Conservation (phyloP, 345 rosid genomes). For the Corymbia maculata region DNA sequence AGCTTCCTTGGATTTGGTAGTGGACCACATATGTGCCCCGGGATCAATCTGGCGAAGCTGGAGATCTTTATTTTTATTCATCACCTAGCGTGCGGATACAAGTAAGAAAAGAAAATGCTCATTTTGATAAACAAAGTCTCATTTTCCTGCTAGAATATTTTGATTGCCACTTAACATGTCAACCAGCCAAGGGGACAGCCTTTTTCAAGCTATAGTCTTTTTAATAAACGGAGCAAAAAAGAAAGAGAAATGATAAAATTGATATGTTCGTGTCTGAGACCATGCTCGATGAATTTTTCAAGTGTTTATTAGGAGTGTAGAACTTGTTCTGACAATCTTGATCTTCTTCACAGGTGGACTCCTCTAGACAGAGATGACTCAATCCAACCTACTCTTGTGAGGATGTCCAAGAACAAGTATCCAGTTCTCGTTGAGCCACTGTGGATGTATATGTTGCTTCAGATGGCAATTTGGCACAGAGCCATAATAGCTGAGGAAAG, state of each 20-base stretch:
- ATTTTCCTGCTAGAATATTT: background rate
- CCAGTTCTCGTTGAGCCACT: slow-evolving; percentile 32
- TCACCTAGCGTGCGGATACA: slow-evolving; percentile 49
- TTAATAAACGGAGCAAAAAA: background rate
- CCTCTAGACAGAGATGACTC: slow-evolving; percentile 43
- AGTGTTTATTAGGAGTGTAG: background rate
- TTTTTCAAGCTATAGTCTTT: background rate
- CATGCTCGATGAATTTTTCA: background rate
- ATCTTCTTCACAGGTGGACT: slow-evolving; percentile 32
- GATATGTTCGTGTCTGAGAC: background rate
- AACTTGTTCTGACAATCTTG: background rate
- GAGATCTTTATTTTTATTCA: slow-evolving; percentile 59
- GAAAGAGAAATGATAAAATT: no score
- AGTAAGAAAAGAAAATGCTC: slow-evolving; percentile 3
- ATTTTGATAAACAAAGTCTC: background rate
- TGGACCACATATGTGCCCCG: slow-evolving; percentile 65
- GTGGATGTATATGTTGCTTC: background rate
- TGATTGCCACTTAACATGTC: background rate
- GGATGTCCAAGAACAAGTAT: slow-evolving; percentile 57
- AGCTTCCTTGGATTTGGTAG: slow-evolving; percentile 63
- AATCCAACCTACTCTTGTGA: slow-evolving; percentile 56
- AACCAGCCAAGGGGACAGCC: background rate
- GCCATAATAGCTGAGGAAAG: background rate
- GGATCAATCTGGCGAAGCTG: slow-evolving; percentile 59
- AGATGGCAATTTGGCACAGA: background rate